phyloP scores from a whole-genome alignment of 208 protist species.

The Balamuthia mandrillaris region DNA sequence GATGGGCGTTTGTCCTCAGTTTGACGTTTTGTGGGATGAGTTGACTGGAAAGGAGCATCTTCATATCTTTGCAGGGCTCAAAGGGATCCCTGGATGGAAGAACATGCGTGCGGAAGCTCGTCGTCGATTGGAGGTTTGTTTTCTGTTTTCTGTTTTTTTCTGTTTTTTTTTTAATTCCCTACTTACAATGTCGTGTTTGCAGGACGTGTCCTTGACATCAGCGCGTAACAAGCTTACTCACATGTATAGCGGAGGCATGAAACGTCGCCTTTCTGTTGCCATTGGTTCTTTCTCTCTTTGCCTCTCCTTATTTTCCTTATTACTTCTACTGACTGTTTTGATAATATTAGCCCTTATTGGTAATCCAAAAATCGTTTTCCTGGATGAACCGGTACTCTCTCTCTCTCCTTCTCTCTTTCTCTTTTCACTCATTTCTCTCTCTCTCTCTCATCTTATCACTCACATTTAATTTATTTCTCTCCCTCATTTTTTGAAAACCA shows the following conservation, averaged over 20 bases:
- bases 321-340: constrained; percentile 35
- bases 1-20: constrained; percentile 93
- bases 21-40: constrained; percentile 85
- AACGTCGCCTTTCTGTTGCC: constrained; percentile 34
- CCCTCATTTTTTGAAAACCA: no score
- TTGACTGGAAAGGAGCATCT: constrained; percentile 89
- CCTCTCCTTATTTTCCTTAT: constrained; percentile 12
- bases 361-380: constrained; percentile 52
- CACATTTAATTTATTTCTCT: constrained; percentile 9
- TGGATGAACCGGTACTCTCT: constrained; percentile 61
- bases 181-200: neutral
- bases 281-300: constrained; percentile 26
- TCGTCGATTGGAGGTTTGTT: neutral
- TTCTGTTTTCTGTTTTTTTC: neutral
- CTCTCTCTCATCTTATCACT: neutral
- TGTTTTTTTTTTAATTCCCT: neutral
- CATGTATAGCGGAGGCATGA: constrained; percentile 35
- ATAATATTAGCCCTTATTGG: constrained; percentile 46
- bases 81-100: constrained; percentile 27
- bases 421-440: neutral
- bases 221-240: neutral
- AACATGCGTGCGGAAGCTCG: neutral
- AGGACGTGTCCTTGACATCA: constrained; percentile 29
- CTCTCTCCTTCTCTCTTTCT: neutral
- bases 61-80: constrained; percentile 5